phyloP scores from a whole-genome alignment of 2,329 filamentous ascomycete species.

The Aureobasidium sp. region DNA sequence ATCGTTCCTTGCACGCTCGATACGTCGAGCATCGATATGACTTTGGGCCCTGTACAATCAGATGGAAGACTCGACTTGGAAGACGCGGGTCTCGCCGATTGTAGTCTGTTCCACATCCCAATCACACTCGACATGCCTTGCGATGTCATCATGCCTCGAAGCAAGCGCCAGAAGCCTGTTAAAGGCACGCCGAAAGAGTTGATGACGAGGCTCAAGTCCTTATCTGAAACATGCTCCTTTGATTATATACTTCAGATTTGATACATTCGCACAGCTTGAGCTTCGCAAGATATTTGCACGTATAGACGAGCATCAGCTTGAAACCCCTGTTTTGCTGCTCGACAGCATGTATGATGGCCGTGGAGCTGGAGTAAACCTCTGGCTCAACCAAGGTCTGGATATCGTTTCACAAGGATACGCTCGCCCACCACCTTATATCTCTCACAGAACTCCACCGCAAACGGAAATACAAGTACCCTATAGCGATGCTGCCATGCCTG shows the following conservation, averaged over 20 bases:
- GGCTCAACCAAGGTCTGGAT: neutral
- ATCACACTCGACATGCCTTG: neutral
- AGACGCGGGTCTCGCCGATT: neutral
- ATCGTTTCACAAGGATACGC: neutral
- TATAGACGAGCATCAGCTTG: neutral
- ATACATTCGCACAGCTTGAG: neutral
- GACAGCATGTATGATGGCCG: constrained; percentile 7
- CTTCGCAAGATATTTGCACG: neutral
- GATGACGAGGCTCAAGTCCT: neutral
- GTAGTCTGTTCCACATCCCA: neutral
- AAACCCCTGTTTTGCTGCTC: neutral
- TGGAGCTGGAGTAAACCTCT: neutral
- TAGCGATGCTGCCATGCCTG: neutral
- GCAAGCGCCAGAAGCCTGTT: neutral
- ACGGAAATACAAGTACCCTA: neutral
- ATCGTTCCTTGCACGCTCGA: neutral
- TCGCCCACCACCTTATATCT: neutral
- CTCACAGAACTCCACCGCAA: neutral
- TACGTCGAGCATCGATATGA: neutral
- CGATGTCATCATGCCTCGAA: neutral
- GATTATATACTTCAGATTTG: neutral
- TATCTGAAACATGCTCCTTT: neutral
- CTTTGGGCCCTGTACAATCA: neutral
- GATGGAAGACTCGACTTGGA: neutral
- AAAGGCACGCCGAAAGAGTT: neutral